Evolutionary conservation across 2,329 filamentous ascomycete genomes (phyloP).

Genomic region (Oidium heveae): DNA sequence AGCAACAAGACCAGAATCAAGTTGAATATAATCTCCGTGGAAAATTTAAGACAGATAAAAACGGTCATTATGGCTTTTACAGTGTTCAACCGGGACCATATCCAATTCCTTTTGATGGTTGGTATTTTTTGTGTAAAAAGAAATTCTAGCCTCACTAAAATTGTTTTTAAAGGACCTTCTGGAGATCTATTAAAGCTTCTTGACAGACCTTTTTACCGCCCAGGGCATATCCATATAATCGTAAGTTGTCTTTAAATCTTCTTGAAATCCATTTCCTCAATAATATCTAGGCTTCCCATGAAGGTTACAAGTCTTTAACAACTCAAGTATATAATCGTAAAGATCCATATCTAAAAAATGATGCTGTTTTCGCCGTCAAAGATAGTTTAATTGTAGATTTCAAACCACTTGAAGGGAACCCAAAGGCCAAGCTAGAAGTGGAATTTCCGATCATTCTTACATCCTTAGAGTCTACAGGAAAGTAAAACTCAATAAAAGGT

Average conservation of each 20-base stretch:
- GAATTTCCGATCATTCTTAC: slow-evolving; percentile 11
- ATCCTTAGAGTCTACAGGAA: background rate
- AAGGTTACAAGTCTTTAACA: slow-evolving; percentile 37
- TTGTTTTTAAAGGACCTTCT: too few species aligned
- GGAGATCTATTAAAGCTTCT: slow-evolving; percentile 20
- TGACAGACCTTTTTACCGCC: slow-evolving; percentile 34
- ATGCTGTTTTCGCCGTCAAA: slow-evolving; percentile 28
- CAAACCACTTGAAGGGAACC: slow-evolving; percentile 18
- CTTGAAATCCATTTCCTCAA: background rate
- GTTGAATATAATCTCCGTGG: too few species aligned
- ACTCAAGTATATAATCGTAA: slow-evolving; percentile 54
- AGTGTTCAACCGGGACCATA: too few species aligned
- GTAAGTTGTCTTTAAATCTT: slow-evolving; percentile 14
- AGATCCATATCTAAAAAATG: slow-evolving; percentile 33
- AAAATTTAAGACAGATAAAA: too few species aligned
- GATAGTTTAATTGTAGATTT: slow-evolving; percentile 25
- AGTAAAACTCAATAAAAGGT: too few species aligned
- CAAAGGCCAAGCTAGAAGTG: slow-evolving; percentile 13
- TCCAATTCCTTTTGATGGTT: too few species aligned
- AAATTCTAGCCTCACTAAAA: too few species aligned
- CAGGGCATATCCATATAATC: slow-evolving; percentile 38
- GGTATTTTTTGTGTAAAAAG: too few species aligned
- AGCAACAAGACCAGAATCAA: too few species aligned
- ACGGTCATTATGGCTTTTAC: too few species aligned
- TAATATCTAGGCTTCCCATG: slow-evolving; percentile 5